Evolutionary conservation across 148 eudicot species (phyloP).

Genomic region (Chenopodium suecicum): DNA sequence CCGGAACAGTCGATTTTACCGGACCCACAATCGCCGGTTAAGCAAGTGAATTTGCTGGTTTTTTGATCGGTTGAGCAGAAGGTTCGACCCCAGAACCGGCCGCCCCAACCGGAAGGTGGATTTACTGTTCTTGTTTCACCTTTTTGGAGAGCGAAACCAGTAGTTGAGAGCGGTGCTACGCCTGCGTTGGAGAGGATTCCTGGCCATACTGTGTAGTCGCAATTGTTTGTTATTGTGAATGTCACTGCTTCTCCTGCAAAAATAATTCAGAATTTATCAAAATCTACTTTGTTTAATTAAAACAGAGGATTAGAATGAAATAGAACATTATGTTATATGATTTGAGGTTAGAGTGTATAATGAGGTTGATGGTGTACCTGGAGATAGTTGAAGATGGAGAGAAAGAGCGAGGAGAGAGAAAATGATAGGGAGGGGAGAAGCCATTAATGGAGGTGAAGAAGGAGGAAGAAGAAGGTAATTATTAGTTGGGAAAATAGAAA

Average conservation of each 20-base stretch:
- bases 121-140: slow-evolving; percentile 44
- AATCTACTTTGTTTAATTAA: background rate
- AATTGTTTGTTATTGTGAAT: slow-evolving; percentile 61
- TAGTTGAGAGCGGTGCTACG: slow-evolving; percentile 43
- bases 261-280: no score
- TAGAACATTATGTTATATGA: background rate
- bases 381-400: background rate
- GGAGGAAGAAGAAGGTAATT: background rate
- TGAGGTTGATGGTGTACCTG: background rate
- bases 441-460: background rate
- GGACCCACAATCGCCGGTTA: slow-evolving; percentile 74
- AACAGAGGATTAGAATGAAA: background rate
- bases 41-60: slow-evolving; percentile 56
- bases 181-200: slow-evolving; percentile 79
- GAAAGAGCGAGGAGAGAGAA: background rate
- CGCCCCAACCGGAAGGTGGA: slow-evolving; percentile 60
- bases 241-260: slow-evolving; percentile 30
- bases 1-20: slow-evolving; percentile 59
- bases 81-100: slow-evolving; percentile 77
- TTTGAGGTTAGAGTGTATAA: no score
- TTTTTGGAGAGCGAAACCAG: slow-evolving; percentile 62
- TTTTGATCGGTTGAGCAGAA: slow-evolving; percentile 45
- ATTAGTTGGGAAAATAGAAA: background rate
- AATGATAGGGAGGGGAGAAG: background rate
- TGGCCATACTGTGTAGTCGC: slow-evolving; percentile 71